These are phyloP conservation scores for Massarina eburnea DNA, from an alignment of 2,329 filamentous ascomycete genomes.

Conservation along the genomic window DNA sequence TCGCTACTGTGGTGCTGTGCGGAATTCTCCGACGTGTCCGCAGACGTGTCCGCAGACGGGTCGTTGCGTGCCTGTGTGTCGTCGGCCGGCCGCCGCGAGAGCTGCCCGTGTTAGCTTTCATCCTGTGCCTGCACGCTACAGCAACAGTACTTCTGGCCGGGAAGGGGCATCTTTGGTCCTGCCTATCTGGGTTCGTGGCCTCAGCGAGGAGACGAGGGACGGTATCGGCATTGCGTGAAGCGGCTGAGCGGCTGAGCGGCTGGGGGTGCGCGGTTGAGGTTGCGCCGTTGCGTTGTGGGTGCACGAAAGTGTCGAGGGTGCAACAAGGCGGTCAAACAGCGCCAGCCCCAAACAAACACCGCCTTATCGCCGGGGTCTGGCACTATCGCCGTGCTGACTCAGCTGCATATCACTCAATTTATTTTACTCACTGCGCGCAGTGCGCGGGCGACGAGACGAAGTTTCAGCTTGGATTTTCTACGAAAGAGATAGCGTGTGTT, in stretches of 20 bases:
- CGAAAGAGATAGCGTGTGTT: constrained; percentile 3
- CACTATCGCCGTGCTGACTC: constrained; percentile 8
- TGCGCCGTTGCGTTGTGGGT: not conserved
- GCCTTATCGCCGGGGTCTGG: constrained; percentile 3
- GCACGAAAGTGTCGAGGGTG: not conserved
- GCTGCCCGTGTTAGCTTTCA: constrained; percentile 2
- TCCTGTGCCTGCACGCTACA: not conserved
- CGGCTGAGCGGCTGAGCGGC: no score
- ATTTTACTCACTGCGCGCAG: no score
- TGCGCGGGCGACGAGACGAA: no score
- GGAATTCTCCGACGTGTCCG: not conserved
- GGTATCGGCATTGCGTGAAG: constrained; percentile 26
- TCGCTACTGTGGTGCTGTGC: constrained; percentile 4
- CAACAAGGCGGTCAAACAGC: not conserved
- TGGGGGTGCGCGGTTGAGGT: not conserved
- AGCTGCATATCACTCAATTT: constrained; percentile 3
- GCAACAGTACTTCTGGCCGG: constrained; percentile 10
- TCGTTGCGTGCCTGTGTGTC: not conserved
- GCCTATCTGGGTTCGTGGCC: constrained; percentile 15
- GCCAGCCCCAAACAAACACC: constrained; percentile 12
- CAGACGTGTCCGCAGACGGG: not conserved
- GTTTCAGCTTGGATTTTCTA: not conserved
- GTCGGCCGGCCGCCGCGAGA: constrained; percentile 1
- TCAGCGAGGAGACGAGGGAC: constrained; percentile 20
- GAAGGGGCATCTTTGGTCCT: constrained; percentile 14